phyloP scores from a whole-genome alignment of 169 alveolate genomes.

The Eimeria sp. region DNA sequence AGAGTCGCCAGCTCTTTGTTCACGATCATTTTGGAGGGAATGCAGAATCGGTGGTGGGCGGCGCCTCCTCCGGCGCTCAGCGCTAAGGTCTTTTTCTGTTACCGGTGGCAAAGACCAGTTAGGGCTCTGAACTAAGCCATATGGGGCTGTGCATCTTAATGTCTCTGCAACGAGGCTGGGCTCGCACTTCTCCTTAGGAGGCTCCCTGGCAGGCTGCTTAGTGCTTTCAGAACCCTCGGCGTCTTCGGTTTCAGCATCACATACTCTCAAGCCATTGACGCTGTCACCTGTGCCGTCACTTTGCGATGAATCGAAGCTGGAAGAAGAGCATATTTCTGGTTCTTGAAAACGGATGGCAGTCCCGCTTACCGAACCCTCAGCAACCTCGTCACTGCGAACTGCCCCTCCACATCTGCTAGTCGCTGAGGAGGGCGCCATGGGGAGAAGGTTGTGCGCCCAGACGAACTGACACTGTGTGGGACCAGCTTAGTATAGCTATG shows the following conservation, averaged over 20 bases:
- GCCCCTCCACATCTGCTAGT: not conserved
- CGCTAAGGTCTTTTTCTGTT: not conserved
- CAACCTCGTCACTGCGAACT: not conserved
- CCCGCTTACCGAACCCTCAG: not conserved
- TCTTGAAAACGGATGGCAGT: slow-evolving; percentile 25
- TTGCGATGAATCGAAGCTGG: not conserved
- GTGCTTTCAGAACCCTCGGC: not conserved
- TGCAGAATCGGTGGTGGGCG: slow-evolving; percentile 32
- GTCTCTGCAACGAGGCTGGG: slow-evolving; percentile 63
- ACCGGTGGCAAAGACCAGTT: slow-evolving; percentile 21
- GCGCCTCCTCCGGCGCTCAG: not conserved
- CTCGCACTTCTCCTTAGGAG: not conserved
- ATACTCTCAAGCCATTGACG: not conserved
- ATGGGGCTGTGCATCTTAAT: slow-evolving; percentile 54
- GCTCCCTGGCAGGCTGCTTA: not conserved
- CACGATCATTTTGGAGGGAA: slow-evolving; percentile 2
- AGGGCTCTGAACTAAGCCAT: slow-evolving; percentile 56
- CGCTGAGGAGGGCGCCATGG: not conserved
- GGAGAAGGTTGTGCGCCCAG: not conserved
- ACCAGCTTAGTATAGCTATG: not conserved
- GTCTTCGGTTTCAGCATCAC: not conserved
- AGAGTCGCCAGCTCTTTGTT: not conserved
- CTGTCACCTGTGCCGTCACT: not conserved
- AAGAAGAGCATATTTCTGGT: not conserved
- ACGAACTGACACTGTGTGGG: not conserved